These are phyloP conservation scores for Colletotrichum sp. DNA, from an alignment of 2,329 filamentous ascomycete species.

Conservation along the genomic window DNA sequence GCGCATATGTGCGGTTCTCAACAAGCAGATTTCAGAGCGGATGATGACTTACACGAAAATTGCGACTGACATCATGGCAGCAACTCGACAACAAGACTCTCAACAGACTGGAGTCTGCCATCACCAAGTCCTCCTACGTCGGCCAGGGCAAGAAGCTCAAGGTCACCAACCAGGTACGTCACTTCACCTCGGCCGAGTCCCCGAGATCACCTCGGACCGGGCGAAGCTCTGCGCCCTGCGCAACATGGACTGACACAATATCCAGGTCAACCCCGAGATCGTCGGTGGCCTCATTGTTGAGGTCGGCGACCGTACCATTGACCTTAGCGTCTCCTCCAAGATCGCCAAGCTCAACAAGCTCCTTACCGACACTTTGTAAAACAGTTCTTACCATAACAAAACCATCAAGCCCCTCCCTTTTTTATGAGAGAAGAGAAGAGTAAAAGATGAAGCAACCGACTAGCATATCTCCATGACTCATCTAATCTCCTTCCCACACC, in stretches of 20 bases:
- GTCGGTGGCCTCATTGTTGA: constrained; percentile 93
- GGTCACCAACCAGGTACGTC: constrained; percentile 82
- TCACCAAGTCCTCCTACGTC: constrained; percentile 88
- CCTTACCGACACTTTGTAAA: constrained; percentile 95
- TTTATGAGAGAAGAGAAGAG: background rate
- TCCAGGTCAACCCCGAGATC: constrained; percentile 90
- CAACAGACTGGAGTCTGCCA: constrained; percentile 82
- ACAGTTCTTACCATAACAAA: constrained; percentile 12
- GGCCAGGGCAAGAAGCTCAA: constrained; percentile 96
- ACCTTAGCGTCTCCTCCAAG: constrained; percentile 93
- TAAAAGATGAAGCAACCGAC: constrained; percentile 4
- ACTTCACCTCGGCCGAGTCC: background rate
- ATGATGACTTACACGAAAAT: background rate
- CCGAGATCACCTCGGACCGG: background rate
- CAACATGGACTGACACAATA: background rate
- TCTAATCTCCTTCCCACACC: constrained; percentile 3
- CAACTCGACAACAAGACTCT: constrained; percentile 88
- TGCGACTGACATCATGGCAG: constrained; percentile 47
- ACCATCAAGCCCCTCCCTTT: background rate
- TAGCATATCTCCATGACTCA: background rate
- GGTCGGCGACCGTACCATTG: constrained; percentile 96
- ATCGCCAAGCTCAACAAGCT: constrained; percentile 99
- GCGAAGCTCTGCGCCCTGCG: background rate
- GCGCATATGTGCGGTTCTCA: background rate
- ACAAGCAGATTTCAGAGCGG: background rate